phyloP scores from a whole-genome alignment of 2,329 filamentous ascomycete genomes.

The Sporothrix phasma region DNA sequence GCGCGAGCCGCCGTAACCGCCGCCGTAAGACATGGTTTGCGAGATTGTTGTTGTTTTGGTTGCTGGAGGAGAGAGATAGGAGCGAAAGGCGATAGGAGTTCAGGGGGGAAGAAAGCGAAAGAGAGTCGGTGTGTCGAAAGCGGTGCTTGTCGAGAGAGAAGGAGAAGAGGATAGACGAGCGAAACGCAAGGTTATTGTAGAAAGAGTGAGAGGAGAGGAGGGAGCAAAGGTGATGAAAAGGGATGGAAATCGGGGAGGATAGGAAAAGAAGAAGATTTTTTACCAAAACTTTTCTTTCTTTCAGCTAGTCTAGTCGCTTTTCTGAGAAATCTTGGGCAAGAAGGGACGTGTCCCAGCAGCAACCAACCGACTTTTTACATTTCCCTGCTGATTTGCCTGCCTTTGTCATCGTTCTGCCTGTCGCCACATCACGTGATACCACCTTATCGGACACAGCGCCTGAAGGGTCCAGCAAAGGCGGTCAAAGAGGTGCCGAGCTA shows the following conservation, averaged over 20 bases:
- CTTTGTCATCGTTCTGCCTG: not conserved
- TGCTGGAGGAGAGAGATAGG: not conserved
- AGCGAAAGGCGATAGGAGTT: not conserved
- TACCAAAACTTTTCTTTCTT: slow-evolving; percentile 17
- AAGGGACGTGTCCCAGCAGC: not conserved
- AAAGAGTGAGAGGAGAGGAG: not conserved
- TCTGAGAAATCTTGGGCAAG: slow-evolving; percentile 4
- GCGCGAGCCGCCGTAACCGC: slow-evolving; percentile 25
- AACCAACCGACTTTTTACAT: slow-evolving; percentile 15
- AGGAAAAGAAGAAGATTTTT: slow-evolving; percentile 16
- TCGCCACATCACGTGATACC: slow-evolving; percentile 16
- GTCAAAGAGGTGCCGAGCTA: not conserved
- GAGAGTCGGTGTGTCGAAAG: not conserved
- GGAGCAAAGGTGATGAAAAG: not conserved
- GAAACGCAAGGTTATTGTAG: not conserved
- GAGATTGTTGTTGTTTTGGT: slow-evolving; percentile 2
- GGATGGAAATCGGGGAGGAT: slow-evolving; percentile 11
- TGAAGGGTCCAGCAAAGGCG: not conserved
- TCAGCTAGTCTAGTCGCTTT: slow-evolving; percentile 10
- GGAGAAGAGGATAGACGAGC: not conserved
- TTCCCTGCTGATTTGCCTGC: slow-evolving; percentile 16
- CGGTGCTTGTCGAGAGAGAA: not conserved
- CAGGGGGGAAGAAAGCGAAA: not conserved
- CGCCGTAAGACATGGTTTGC: slow-evolving; percentile 37
- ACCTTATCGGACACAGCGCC: not conserved